Percentiles rank a stretch among this genome's conserved stretches.
These are phyloP conservation scores for Kuraishia ogatae DNA, from an alignment of 805 yeast species.

Conservation along the genomic window DNA sequence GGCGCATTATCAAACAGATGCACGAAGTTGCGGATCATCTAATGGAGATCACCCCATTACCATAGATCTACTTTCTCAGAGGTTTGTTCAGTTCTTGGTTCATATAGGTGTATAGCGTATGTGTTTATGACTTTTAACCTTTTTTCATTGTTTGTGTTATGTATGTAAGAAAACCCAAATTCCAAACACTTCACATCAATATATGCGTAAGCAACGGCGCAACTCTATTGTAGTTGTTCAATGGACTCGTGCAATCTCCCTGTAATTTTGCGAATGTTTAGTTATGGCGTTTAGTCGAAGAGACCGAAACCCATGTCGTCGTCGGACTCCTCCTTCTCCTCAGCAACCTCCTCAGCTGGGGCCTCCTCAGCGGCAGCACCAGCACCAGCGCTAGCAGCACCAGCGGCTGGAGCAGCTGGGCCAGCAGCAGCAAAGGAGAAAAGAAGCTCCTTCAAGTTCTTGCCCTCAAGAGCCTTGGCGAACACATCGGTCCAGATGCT, in stretches of 20 bases:
- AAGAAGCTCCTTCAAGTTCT: slow-evolving; percentile 70
- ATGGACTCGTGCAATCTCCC: neutral
- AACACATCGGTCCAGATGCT: slow-evolving; percentile 80
- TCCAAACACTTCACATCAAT: neutral
- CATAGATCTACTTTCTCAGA: too few species aligned
- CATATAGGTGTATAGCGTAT: neutral
- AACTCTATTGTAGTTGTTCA: neutral
- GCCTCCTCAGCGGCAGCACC: slow-evolving; percentile 58
- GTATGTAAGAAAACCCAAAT: neutral
- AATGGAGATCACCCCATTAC: too few species aligned
- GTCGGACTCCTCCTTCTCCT: slow-evolving; percentile 47
- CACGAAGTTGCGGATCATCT: too few species aligned
- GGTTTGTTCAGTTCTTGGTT: too few species aligned
- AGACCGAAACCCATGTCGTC: slow-evolving; percentile 95
- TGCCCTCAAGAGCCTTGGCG: slow-evolving; percentile 83
- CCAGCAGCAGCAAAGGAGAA: slow-evolving; percentile 60
- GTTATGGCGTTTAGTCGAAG: slow-evolving; percentile 51
- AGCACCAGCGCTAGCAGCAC: slow-evolving; percentile 51
- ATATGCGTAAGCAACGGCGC: neutral
- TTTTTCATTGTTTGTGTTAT: neutral
- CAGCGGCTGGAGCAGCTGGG: slow-evolving; percentile 65
- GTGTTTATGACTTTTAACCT: neutral
- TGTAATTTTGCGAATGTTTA: neutral
- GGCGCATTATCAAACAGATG: too few species aligned
- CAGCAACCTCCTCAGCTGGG: slow-evolving; percentile 49